Evolutionary conservation across 73 alveolate species (phyloP), one percentile per base, ranked within the genome.

Genomic region (Tetrahymena malaccensis): DNA sequence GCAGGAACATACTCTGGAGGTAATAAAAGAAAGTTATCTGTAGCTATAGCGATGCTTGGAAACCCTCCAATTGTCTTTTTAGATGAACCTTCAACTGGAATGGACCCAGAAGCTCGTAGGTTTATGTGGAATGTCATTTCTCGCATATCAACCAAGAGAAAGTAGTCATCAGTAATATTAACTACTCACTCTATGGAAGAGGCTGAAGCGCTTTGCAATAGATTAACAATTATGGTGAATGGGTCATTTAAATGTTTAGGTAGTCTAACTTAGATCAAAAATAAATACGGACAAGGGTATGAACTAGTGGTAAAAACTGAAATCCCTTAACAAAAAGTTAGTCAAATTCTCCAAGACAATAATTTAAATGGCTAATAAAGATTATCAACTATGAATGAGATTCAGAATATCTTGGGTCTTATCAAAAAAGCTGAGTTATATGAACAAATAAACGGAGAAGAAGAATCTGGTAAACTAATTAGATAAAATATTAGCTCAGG

Each of bases 1-100:
- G 99, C 99, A 55, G 99, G 99, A 43, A 96, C 97, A 43, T 96
- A 98, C 34, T 97, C 99, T 50, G 99, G 99, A 43, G 99, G 99
- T 43, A 99, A 99, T 97, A 98, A 98, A 94, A 96, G 99, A 94
- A 99, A 99, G 93, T 97, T 99, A 85, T 98, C 99, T 34, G 99
- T 99, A 8, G 99, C 99, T 12, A 98, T 98, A 97, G 99, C 99
- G 1, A 97, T 99, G 99, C 98, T 99, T 85, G 99, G 99, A 35
- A 99, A 99, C 96, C 99, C 99, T 21, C 99, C 99, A 10, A 99
- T 99, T 57, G 99, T 99, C 31, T 98, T 99, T 96, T 96, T 99
- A 35, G 99, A 99, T 95, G 99, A 99, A 96, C 99, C 99, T n/a
- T 97, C 99, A 0, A 99, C 99, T 4, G 99, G 99, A 84, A 99